Base-by-base conservation (phyloP, 2,329 filamentous ascomycete species). In the Botrytis aclada region DNA sequence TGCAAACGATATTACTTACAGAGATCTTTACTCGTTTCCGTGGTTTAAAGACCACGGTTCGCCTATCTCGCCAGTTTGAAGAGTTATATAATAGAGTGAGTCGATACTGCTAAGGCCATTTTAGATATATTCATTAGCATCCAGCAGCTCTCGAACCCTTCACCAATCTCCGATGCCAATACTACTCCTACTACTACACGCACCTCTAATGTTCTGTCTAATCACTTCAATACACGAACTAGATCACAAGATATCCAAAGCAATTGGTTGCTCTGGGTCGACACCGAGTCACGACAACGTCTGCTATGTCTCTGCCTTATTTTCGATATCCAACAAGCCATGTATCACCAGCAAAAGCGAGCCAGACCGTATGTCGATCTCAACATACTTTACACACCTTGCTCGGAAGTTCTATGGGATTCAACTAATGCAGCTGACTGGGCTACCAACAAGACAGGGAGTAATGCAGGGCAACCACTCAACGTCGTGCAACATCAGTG, bases 251-350 rank as follows among this genome's bases (percentile, higher is more conserved):
- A 77, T 69, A 56, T 73, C 22, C 66, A 75, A 14, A 74, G 43
- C 32, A 72, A 77, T 63, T 89, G 88, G 88, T 82, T 81, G 56
- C 77, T 80, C 74, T 90, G 88, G 88, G 79, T 89, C 58, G 81
- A 85, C 63, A 79, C 81, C 67, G 88, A 90, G 80, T 82, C 86
- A 12, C 83, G 82, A 71, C 85, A 86, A 72, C 85, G 88, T 60
- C 83, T 90, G 41, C 81, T 88, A n/a, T 83, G 85, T 47, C 85
- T 84, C 22, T 89, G 87, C 80, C 88, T 89, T 79, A 80, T 88
- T 70, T 81, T 88, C 72, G 88, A 90, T 78, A 82, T 85, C 10
- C 88, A 89, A 74, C 84, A 86, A 77, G 84, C 86, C 74, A 82
- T 85, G 74, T 89, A 87, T 76, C 77, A 79, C 64, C 85, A 89